Base-by-base conservation (phyloP, 129 eudicot genomes). In the Kitagawia praeruptora region DNA sequence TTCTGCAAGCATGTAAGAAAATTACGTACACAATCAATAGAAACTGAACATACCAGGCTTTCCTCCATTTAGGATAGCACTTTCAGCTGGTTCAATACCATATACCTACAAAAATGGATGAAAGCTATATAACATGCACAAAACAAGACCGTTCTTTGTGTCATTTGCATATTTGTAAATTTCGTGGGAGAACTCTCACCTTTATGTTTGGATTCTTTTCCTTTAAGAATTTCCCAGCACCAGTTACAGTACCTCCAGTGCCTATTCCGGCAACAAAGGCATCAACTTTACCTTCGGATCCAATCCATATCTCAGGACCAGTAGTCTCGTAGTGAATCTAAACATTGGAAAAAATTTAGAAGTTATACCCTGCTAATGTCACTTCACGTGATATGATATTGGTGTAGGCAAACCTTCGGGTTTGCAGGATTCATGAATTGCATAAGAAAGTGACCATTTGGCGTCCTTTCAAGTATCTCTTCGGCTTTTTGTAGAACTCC, bases 391-490 rank as follows among this genome's bases (percentile, higher is more conserved):
- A 53, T n/a, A 66, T 39, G n/a, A 45, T 51, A 77, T 66, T 79
- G 41, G 23, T 44, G 39, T 1, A 79, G 27, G 19, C 46, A 67
- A 81, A 89, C 97, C 88, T 89, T 74, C 19, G 94, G 92, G 80
- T 92, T 92, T 27, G 97, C 97, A n/a, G 92, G 91, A 79, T 92
- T 89, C 13, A 81, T 91, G 71, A 86, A 85, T 64, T 92, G 97
- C 56, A 74, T 74, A 41, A 91, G 82, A 76, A 79, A 87, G 80
- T 86, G 84, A 75, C 87, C 77, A 69, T 89, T 79, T 3, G 97
- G 92, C 48, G 85, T 91, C 21, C 72, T 82, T n/a, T 69, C 89
- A 47, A 84, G 53, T 80, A 91, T 81, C 53, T 91, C 93, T 37
- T 84, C 82, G 12, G 81, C 89, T 71, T 83, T 89, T 28, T 86